These are phyloP conservation scores for Fomitopsis schrenkii DNA, from an alignment of 1,284 basidiomycete species.

Conservation along the genomic window DNA sequence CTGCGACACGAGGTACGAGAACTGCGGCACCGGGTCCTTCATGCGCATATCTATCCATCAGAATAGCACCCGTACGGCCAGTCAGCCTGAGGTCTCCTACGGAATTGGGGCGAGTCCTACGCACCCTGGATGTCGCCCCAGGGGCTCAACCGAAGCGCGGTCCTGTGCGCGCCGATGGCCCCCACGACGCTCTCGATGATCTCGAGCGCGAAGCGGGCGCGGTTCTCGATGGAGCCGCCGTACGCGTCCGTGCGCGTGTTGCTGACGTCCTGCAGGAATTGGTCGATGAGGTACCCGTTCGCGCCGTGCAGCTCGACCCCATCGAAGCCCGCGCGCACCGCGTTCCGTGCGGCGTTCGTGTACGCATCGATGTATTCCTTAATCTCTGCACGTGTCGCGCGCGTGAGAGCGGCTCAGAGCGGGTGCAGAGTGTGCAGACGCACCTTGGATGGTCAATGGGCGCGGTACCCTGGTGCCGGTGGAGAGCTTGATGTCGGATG, in stretches of 20 bases:
- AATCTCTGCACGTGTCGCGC: conserved; percentile 31
- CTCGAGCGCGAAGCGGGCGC: conserved; percentile 45
- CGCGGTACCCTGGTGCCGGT: conserved; percentile 29
- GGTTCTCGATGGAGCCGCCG: conserved; percentile 54
- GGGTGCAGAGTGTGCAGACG: neutral
- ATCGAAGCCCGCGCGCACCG: conserved; percentile 44
- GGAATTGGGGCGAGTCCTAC: neutral
- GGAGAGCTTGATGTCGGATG: conserved; percentile 38
- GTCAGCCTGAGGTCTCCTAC: no score
- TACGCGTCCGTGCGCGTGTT: conserved; percentile 60
- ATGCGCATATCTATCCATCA: conserved; percentile 35
- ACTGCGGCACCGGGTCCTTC: conserved; percentile 43
- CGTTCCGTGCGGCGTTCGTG: conserved; percentile 37
- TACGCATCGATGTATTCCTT: conserved; percentile 37
- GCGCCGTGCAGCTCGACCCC: conserved; percentile 33
- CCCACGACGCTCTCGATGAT: conserved; percentile 42
- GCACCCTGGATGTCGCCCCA: conserved; percentile 41
- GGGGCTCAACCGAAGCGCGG: conserved; percentile 52
- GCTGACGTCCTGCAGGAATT: conserved; percentile 37
- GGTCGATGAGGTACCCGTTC: conserved; percentile 39
- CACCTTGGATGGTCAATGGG: conserved; percentile 29
- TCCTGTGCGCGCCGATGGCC: conserved; percentile 34
- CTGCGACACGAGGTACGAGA: conserved; percentile 32
- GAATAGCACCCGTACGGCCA: no score
- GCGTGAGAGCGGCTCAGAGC: neutral